Conservation (phyloP, 495 filamentous ascomycete genomes). For the Pyrenula massariospora region DNA sequence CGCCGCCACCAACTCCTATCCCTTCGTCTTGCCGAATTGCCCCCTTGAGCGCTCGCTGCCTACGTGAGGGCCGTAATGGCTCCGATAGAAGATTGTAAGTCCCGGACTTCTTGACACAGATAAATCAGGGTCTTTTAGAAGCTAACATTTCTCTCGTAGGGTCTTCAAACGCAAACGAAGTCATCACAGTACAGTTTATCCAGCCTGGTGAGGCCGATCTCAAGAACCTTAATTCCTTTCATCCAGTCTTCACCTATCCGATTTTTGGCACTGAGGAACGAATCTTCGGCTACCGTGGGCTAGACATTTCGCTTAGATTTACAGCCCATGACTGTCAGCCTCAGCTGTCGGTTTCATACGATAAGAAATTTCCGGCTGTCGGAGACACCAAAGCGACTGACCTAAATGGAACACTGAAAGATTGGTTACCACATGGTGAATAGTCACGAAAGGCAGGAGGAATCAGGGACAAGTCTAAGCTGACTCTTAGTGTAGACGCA, state of each 20-base stretch:
- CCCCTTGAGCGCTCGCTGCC: too few species aligned
- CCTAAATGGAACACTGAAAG: conserved; percentile 49
- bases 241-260: conserved; percentile 78
- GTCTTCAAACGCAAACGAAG: conserved; percentile 65
- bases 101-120: not conserved
- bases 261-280: conserved; percentile 86
- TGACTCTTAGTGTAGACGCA: conserved; percentile 17
- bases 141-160: conserved; percentile 33
- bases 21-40: too few species aligned
- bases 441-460: too few species aligned
- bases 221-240: conserved; percentile 54
- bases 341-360: conserved; percentile 56
- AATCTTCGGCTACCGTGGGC: conserved; percentile 79
- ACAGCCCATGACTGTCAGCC: conserved; percentile 73
- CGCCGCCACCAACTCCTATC: too few species aligned
- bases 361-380: conserved; percentile 60
- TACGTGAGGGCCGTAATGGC: not conserved
- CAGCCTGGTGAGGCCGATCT: conserved; percentile 41
- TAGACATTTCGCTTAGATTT: conserved; percentile 66
- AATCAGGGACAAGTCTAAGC: too few species aligned
- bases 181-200: conserved; percentile 58
- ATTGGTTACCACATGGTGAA: conserved; percentile 57
- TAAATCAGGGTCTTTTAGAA: not conserved
- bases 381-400: conserved; percentile 61
- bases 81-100: not conserved